Evolutionary conservation across 208 protist genomes (phyloP).

Genomic region (Herpetomonas tarakana): DNA sequence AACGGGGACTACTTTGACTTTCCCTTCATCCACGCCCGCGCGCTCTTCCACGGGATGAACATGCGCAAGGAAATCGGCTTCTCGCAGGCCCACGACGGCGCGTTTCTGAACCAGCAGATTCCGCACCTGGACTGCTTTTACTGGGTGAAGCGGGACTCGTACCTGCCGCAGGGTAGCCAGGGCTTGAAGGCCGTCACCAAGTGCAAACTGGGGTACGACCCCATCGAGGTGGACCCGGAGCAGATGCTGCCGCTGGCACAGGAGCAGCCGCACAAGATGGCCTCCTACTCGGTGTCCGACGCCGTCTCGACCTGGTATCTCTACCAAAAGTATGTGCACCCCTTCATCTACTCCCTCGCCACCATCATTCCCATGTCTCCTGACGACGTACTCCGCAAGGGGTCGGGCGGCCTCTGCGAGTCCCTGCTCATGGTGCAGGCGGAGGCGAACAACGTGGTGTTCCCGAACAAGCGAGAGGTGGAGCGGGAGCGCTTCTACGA

Average conservation of each 20-base stretch:
- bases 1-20: constrained; percentile 99
- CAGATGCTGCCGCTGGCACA: constrained; percentile 98
- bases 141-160: constrained; percentile 99
- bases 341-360: constrained; percentile 99
- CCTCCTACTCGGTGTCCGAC: constrained; percentile 99
- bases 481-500: constrained; percentile 93
- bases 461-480: constrained; percentile 98
- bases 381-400: constrained; percentile 98
- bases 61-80: constrained; percentile 90
- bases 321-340: constrained; percentile 99
- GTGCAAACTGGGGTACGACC: constrained; percentile 99
- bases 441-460: constrained; percentile 97
- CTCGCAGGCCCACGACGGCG: constrained; percentile 74
- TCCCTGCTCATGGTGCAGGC: constrained; percentile 98
- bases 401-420: constrained; percentile 99
- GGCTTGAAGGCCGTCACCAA: constrained; percentile 98
- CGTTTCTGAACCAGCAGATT: constrained; percentile 92
- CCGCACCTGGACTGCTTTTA: constrained; percentile 99
- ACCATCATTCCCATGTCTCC: constrained; percentile 99
- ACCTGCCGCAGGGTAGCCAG: constrained; percentile 98
- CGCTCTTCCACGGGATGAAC: constrained; percentile 81
- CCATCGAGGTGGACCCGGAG: constrained; percentile 99
- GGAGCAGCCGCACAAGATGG: constrained; percentile 95
- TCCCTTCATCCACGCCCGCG: constrained; percentile 97
- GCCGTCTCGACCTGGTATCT: constrained; percentile 99